phyloP scores from a whole-genome alignment of 2,329 filamentous ascomycete species.

The Ophiocordyceps sinensis region DNA sequence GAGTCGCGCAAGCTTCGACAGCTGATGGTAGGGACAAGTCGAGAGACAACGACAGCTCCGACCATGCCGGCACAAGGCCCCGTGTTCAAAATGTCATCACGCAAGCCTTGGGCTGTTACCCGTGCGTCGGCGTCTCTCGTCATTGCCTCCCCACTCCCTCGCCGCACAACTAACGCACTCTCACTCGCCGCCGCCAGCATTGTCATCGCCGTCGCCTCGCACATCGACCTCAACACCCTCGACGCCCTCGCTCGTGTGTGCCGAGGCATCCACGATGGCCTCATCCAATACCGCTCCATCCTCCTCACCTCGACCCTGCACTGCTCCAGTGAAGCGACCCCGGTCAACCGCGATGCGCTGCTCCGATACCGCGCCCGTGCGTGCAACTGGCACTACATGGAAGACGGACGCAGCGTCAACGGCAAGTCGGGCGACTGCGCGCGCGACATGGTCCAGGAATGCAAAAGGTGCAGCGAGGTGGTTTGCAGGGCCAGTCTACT shows the following conservation, averaged over 20 bases:
- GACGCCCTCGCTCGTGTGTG: slow-evolving; percentile 73
- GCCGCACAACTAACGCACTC: not conserved
- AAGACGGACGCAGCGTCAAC: slow-evolving; percentile 35
- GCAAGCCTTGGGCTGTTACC: slow-evolving; percentile 21
- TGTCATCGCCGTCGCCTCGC: slow-evolving; percentile 57
- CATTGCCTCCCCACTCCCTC: not conserved
- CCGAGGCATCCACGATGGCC: slow-evolving; percentile 59
- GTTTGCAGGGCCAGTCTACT: slow-evolving; percentile 65
- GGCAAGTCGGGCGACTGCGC: slow-evolving; percentile 70
- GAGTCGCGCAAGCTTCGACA: not conserved
- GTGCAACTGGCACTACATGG: slow-evolving; percentile 45
- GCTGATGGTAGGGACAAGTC: not conserved
- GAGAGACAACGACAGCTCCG: not conserved
- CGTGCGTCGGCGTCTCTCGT: slow-evolving; percentile 9
- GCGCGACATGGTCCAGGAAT: slow-evolving; percentile 73
- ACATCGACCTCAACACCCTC: slow-evolving; percentile 76
- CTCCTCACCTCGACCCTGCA: slow-evolving; percentile 63
- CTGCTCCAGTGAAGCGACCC: slow-evolving; percentile 56
- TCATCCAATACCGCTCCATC: slow-evolving; percentile 64
- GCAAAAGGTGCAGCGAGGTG: slow-evolving; percentile 59
- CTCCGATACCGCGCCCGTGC: slow-evolving; percentile 43
- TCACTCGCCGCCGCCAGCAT: slow-evolving; percentile 39
- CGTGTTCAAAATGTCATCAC: slow-evolving; percentile 9
- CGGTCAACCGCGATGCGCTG: slow-evolving; percentile 39
- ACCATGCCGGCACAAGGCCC: not conserved